Evolutionary conservation across 805 yeast species (phyloP).

Genomic region (Starmerella bombi): DNA sequence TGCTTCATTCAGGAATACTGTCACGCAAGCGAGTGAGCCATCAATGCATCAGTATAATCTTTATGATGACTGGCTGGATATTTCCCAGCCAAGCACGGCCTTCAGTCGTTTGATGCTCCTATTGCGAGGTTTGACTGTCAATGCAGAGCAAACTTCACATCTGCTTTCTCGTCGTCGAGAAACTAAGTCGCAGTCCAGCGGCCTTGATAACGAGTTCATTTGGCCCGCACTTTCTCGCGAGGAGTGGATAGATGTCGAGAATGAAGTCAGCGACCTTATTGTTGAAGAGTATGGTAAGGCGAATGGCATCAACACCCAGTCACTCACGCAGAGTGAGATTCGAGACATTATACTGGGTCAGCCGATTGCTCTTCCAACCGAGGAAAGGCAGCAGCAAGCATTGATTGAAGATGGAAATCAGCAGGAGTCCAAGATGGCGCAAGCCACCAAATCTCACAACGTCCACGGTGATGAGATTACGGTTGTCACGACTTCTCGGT

Average conservation of each 20-base stretch:
- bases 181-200: too few species aligned
- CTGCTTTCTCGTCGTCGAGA: not conserved
- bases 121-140: conserved; percentile 68
- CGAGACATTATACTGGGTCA: conserved; percentile 91
- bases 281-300: conserved; percentile 72
- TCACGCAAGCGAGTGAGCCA: conserved; percentile 78
- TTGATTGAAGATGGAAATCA: not conserved
- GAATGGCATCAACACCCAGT: conserved; percentile 70
- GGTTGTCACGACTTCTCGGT: conserved; percentile 80
- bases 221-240: conserved; percentile 89
- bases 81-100: conserved; percentile 80
- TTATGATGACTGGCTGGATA: conserved; percentile 86
- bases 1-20: conserved; percentile 64
- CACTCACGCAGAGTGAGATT: conserved; percentile 85
- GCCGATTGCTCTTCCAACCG: conserved; percentile 81
- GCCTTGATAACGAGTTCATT: conserved; percentile 29
- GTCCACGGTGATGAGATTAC: conserved; percentile 95
- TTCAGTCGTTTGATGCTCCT: conserved; percentile 75
- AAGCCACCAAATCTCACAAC: conserved; percentile 70
- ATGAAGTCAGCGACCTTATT: conserved; percentile 76
- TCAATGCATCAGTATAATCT: conserved; percentile 83
- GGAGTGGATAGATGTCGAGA: conserved; percentile 85
- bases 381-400: conserved; percentile 51
- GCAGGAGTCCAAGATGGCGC: conserved; percentile 42
- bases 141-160: conserved; percentile 36